phyloP scores from a whole-genome alignment of 768 basidiomycete genomes.

The Amanita polypyramis region DNA sequence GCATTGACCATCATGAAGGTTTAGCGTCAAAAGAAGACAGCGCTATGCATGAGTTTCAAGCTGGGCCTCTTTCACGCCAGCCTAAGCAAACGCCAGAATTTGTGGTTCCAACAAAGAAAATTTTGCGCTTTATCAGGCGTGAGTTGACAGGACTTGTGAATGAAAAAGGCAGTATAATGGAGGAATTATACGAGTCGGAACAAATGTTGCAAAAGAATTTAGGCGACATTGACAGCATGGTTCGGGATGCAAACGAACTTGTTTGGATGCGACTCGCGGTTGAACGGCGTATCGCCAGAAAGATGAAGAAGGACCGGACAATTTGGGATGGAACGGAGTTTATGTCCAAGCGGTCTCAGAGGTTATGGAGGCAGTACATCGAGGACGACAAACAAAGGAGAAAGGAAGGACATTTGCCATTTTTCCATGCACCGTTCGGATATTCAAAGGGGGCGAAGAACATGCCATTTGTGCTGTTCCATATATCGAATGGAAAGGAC shows the following conservation, averaged over 20 bases:
- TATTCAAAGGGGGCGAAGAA: neutral
- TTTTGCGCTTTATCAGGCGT: constrained; percentile 3
- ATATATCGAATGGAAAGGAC: neutral
- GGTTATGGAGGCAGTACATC: constrained; percentile 10
- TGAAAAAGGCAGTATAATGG: constrained; percentile 5
- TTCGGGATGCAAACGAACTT: constrained; percentile 10
- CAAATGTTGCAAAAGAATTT: constrained; percentile 9
- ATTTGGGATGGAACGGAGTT: constrained; percentile 21
- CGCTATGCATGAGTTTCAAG: neutral
- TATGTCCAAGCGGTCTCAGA: constrained; percentile 11
- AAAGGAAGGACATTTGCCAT: constrained; percentile 5
- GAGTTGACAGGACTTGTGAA: constrained; percentile 4
- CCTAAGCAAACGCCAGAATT: neutral
- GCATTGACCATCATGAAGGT: neutral
- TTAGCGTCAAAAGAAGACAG: neutral
- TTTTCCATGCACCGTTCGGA: constrained; percentile 4
- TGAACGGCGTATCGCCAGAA: constrained; percentile 6
- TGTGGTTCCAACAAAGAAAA: neutral
- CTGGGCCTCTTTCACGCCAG: neutral
- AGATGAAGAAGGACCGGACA: constrained; percentile 16
- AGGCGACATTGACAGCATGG: constrained; percentile 4
- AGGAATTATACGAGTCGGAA: constrained; percentile 12
- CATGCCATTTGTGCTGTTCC: constrained; percentile 12
- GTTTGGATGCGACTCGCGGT: constrained; percentile 10
- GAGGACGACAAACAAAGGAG: neutral